phyloP scores from a whole-genome alignment of 2,329 filamentous ascomycete genomes.

The Microsporum audouinii region DNA sequence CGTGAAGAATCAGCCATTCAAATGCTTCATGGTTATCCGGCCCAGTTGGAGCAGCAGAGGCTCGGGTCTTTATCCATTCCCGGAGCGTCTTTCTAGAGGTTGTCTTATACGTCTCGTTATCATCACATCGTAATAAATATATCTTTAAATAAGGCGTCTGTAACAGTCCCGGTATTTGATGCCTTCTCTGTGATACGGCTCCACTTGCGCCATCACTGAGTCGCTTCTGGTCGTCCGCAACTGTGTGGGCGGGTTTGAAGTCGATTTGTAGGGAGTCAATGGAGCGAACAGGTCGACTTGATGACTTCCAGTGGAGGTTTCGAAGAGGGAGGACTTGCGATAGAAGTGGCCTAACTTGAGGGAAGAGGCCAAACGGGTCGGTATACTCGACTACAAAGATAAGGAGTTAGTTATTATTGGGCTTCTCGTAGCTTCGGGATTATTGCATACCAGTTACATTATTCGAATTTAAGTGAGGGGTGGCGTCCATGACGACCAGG shows the following conservation, averaged over 20 bases:
- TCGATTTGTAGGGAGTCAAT: constrained; percentile 90
- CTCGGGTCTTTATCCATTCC: constrained; percentile 80
- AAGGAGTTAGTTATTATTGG: constrained; percentile 3
- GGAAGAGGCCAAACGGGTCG: constrained; percentile 82
- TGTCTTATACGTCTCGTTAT: constrained; percentile 85
- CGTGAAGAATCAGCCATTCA: constrained; percentile 89
- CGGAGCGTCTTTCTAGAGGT: constrained; percentile 65
- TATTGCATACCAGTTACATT: constrained; percentile 56
- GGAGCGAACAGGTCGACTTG: constrained; percentile 77
- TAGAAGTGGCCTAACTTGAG: constrained; percentile 66
- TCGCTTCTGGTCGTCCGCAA: constrained; percentile 24
- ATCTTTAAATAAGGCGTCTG: constrained; percentile 91
- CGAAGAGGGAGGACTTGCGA: constrained; percentile 69
- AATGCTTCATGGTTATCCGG: constrained; percentile 93
- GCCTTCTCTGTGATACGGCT: constrained; percentile 49
- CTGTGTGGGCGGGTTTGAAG: constrained; percentile 53
- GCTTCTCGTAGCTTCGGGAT: neutral
- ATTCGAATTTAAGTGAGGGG: constrained; percentile 48
- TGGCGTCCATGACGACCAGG: constrained; percentile 30
- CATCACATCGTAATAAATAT: constrained; percentile 80
- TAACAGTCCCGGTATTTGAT: constrained; percentile 88
- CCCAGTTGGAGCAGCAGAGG: constrained; percentile 45
- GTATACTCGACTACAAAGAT: constrained; percentile 70
- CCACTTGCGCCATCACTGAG: constrained; percentile 29
- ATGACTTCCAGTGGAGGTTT: constrained; percentile 95